These are phyloP conservation scores for Histomonas meleagridis DNA, from an alignment of 208 protist species.

Conservation along the genomic window DNA sequence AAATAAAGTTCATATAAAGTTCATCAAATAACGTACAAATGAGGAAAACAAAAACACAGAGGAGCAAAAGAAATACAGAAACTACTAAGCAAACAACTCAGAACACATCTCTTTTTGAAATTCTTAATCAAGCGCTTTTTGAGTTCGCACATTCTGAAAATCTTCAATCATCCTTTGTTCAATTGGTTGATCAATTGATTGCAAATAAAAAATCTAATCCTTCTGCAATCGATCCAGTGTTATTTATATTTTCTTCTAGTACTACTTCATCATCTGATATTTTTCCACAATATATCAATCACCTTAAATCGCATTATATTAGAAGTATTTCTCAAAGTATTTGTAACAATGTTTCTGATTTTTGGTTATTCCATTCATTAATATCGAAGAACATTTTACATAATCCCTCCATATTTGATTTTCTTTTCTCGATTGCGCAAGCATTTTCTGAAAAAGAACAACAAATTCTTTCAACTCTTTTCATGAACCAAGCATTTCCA, in stretches of 20 bases:
- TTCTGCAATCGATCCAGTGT: background rate
- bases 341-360: background rate
- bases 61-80: no score
- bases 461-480: background rate
- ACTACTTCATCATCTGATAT: background rate
- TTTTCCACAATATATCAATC: slow-evolving; percentile 4
- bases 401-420: background rate
- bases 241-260: background rate
- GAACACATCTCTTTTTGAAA: slow-evolving; percentile 3
- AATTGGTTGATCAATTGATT: background rate
- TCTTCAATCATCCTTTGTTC: background rate
- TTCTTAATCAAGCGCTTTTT: slow-evolving; percentile 5
- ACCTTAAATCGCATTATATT: background rate
- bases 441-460: background rate
- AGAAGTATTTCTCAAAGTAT: background rate
- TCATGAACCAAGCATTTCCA: slow-evolving; percentile 5
- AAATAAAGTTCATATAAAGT: no score
- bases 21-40: no score
- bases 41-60: no score
- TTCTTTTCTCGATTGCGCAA: background rate
- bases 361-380: background rate
- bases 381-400: background rate
- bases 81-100: no score
- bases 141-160: slow-evolving; percentile 8
- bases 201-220: slow-evolving; percentile 20